Percentiles rank a stretch among this genome's conserved stretches.
phyloP scores from a whole-genome alignment of 805 yeast genomes.

The Ogataea henricii region DNA sequence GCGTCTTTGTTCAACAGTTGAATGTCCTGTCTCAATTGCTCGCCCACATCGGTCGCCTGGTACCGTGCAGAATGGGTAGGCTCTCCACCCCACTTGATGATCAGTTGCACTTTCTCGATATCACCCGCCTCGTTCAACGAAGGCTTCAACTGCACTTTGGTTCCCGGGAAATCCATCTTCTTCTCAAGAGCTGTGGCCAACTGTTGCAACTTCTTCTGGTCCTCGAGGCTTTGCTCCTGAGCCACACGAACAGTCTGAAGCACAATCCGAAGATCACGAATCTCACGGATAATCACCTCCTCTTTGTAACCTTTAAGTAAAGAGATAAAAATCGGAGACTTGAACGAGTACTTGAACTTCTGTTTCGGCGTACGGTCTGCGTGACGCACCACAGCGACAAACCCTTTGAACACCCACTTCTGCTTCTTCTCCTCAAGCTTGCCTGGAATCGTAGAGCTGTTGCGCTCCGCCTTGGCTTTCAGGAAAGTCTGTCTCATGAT shows the following conservation, averaged over 20 bases:
- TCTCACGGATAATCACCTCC: constrained; percentile 92
- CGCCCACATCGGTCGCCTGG: constrained; percentile 95
- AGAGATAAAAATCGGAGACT: constrained; percentile 81
- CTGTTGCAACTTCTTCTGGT: constrained; percentile 70
- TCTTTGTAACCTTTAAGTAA: constrained; percentile 91
- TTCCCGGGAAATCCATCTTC: constrained; percentile 90
- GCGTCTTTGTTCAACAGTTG: constrained; percentile 83
- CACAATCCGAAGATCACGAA: constrained; percentile 81
- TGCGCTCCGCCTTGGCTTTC: constrained; percentile 55
- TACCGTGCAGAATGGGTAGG: constrained; percentile 97
- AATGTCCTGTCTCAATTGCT: constrained; percentile 90
- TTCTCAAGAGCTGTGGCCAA: constrained; percentile 83
- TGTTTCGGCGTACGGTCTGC: constrained; percentile 99
- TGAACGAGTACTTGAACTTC: constrained; percentile 93
- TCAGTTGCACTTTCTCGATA: constrained; percentile 93
- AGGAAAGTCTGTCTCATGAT: constrained; percentile 76
- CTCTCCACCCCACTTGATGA: constrained; percentile 99
- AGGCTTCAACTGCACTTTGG: constrained; percentile 94
- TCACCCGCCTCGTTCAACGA: constrained; percentile 63
- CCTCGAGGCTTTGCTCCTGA: constrained; percentile 77
- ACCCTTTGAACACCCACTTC: constrained; percentile 95
- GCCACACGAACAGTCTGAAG: constrained; percentile 83
- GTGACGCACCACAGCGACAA: constrained; percentile 89
- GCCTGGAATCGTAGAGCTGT: constrained; percentile 38
- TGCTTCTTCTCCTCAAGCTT: constrained; percentile 64